Evolutionary conservation across 768 basidiomycete genomes (phyloP).

Genomic region (Pisolithus tinctorius): DNA sequence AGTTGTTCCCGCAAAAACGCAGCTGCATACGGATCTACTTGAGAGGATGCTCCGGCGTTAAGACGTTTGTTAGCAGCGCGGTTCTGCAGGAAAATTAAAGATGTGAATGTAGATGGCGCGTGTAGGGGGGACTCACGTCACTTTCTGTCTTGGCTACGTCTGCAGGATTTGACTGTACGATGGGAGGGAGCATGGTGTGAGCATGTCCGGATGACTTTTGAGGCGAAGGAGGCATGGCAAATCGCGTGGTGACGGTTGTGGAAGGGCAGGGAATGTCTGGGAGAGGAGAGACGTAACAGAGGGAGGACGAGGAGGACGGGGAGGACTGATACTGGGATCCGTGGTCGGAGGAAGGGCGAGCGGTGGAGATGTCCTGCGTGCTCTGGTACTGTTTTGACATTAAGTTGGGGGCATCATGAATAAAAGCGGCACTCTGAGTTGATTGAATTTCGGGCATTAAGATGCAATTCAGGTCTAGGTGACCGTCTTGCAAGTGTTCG

Average conservation of each 20-base stretch:
- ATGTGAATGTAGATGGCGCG: background rate
- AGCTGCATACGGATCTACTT: slow-evolving; percentile 39
- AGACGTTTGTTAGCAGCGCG: slow-evolving; percentile 23
- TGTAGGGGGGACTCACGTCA: slow-evolving; percentile 12
- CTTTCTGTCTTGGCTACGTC: slow-evolving; percentile 18
- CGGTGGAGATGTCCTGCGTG: slow-evolving; percentile 16
- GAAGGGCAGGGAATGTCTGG: slow-evolving; percentile 19
- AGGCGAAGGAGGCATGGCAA: slow-evolving; percentile 15
- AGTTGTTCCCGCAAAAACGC: slow-evolving; percentile 39
- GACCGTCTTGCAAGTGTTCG: slow-evolving; percentile 14
- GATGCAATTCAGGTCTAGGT: slow-evolving; percentile 23
- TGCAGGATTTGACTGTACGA: slow-evolving; percentile 28
- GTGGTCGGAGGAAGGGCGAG: slow-evolving; percentile 14
- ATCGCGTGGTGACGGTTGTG: slow-evolving; percentile 11
- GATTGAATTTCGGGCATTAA: slow-evolving; percentile 12
- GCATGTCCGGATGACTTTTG: slow-evolving; percentile 18
- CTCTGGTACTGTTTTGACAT: slow-evolving; percentile 24
- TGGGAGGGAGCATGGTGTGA: slow-evolving; percentile 28
- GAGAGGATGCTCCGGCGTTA: slow-evolving; percentile 14
- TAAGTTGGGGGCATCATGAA: slow-evolving; percentile 17
- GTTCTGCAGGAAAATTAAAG: slow-evolving; percentile 18
- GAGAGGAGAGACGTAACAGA: slow-evolving; percentile 18
- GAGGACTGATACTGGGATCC: slow-evolving; percentile 23
- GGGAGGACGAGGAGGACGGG: slow-evolving; percentile 17
- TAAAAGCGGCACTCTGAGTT: slow-evolving; percentile 12